Percentiles rank a stretch among this genome's conserved stretches.
Evolutionary conservation across 495 filamentous ascomycete species (phyloP).

Genomic region (Trichoderma parareesei): DNA sequence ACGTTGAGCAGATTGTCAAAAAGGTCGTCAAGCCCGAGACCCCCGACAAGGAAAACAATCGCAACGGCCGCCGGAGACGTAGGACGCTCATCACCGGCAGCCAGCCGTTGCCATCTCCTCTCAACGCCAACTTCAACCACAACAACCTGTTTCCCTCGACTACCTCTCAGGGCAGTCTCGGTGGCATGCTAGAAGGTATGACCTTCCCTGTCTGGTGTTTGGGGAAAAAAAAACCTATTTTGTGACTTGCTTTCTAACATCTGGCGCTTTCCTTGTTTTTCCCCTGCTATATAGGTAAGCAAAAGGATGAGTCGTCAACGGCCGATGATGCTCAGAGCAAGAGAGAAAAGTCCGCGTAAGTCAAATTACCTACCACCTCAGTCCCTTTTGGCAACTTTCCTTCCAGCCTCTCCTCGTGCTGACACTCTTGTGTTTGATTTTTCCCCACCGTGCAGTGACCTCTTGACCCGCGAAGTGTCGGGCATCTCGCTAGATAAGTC

Average conservation of each 20-base stretch:
- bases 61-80: constrained; percentile 86
- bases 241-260: background rate
- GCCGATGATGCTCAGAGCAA: constrained; percentile 70
- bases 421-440: background rate
- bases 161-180: constrained; percentile 73
- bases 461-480: constrained; percentile 85
- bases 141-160: constrained; percentile 60
- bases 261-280: background rate
- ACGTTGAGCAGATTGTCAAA: constrained; percentile 94
- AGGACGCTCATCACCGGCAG: constrained; percentile 95
- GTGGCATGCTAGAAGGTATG: constrained; percentile 76
- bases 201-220: background rate
- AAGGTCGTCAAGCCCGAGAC: constrained; percentile 86
- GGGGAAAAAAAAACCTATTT: too few species aligned
- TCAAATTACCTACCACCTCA: too few species aligned
- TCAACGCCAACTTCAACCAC: constrained; percentile 84
- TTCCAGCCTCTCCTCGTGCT: background rate
- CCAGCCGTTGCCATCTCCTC: constrained; percentile 88
- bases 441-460: constrained; percentile 49
- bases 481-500: constrained; percentile 87
- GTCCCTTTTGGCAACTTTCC: too few species aligned
- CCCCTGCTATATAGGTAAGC: constrained; percentile 38
- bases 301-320: constrained; percentile 38
- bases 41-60: constrained; percentile 75
- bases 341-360: constrained; percentile 91